phyloP scores from a whole-genome alignment of 257 asterid genomes.

The Lavandula angustifolia region DNA sequence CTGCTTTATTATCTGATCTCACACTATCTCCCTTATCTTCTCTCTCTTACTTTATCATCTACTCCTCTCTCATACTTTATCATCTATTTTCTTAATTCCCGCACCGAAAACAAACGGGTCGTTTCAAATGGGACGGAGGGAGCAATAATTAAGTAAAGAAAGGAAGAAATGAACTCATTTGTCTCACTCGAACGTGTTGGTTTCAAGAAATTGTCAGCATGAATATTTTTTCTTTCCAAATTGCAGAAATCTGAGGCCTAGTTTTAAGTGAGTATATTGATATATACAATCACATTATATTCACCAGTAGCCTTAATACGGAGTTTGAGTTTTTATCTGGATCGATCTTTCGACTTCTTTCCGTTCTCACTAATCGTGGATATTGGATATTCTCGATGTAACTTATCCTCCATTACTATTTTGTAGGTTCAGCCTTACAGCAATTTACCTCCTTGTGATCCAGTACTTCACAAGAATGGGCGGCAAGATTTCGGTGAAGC shows the following conservation, averaged over 20 bases:
- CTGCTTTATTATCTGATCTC: too few species aligned
- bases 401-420: conserved; percentile 12
- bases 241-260: background rate
- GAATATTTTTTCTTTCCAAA: background rate
- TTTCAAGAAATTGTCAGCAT: background rate
- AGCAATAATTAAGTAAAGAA: background rate
- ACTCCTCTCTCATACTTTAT: too few species aligned
- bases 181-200: background rate
- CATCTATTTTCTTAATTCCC: too few species aligned
- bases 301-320: background rate
- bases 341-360: background rate
- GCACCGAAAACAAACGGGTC: too few species aligned
- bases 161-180: background rate
- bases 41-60: too few species aligned
- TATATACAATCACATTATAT: background rate
- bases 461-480: conserved; percentile 87
- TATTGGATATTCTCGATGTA: background rate
- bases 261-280: background rate
- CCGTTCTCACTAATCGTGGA: background rate
- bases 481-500: conserved; percentile 79
- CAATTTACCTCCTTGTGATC: conserved; percentile 73
- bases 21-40: too few species aligned
- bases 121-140: too few species aligned
- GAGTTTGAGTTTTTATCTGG: background rate
- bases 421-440: conserved; percentile 78